Evolutionary conservation across 1,284 basidiomycete species (phyloP), one percentile per base, ranked within the genome.

Genomic region (Ganoderma multipileum): DNA sequence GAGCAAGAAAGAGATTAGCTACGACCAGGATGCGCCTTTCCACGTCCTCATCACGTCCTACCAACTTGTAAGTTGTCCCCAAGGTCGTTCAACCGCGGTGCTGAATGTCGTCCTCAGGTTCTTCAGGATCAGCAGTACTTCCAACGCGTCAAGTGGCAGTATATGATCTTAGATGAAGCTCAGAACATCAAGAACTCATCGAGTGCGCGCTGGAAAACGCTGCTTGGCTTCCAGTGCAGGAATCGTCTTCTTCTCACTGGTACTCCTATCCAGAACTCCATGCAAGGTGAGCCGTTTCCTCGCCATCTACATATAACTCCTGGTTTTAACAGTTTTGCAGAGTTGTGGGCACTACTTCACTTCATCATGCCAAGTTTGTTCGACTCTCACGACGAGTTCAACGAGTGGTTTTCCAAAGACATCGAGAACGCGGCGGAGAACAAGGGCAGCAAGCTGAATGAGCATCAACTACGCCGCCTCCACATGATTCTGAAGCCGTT

Each of bases 281-380:
- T 99, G 98, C 97, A 99, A 86, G 95, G 96, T 95, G 69, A 75
- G 87, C 54, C 26, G 50, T 39, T 42, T 54, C 61, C 62, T 44
- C 8, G 14, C 0, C 12, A n/a, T 50, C 20, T 8, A 23, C 7
- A 41, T 38, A 28, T 6, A 14, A 12, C 23, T 18, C 8, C 38
- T 18, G 30, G 20, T 20, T 39, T 26, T 60, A 41, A 60, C n/a
- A 5, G 55, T 54, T 68, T 39, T 69, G 55, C 75, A 97, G 98
- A 99, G 81, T 85, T 99, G n/a, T 99, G 98, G 98, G 98, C 98
- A 1, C 85, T 99, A 68, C 85, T 99, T 61, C 98, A 99, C 80
- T 99, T 99, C 83, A 99, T 99, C 84, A 99, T 99, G 98, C 98
- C 98, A 1, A 97, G 94, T 78, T 84, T 99, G 64, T 99, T 99